phyloP scores from a whole-genome alignment of 352 stramenopile species.

The Phytopythium montanum region DNA sequence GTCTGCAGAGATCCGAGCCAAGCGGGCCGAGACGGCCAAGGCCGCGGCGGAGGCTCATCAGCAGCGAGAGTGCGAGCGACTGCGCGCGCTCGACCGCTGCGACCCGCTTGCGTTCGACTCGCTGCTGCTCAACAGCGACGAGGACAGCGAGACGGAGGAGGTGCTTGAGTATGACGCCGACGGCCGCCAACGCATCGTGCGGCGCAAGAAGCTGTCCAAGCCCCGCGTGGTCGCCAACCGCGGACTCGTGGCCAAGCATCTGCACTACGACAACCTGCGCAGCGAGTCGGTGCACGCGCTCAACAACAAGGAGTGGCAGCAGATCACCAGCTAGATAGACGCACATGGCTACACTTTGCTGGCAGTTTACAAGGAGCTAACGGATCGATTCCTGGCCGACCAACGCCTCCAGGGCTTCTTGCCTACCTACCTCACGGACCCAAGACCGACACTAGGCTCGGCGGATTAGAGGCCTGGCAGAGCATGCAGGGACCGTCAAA shows the following conservation, averaged over 20 bases:
- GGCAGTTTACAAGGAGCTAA: background rate
- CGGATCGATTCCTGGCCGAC: too few relatives aligned
- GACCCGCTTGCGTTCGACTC: conserved; percentile 52
- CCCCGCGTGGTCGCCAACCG: conserved; percentile 32
- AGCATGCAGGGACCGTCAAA: too few relatives aligned
- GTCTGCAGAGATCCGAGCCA: conserved; percentile 18
- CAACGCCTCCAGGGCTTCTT: too few relatives aligned
- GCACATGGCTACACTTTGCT: conserved; percentile 1
- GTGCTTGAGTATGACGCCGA: conserved; percentile 36
- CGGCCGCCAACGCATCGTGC: conserved; percentile 34
- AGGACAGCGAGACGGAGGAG: conserved; percentile 45
- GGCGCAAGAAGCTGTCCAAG: conserved; percentile 18
- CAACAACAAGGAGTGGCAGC: conserved; percentile 59
- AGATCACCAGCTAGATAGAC: conserved; percentile 33
- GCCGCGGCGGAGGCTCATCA: conserved; percentile 18
- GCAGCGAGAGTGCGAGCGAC: conserved; percentile 17
- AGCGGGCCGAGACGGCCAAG: conserved; percentile 16
- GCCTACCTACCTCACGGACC: too few relatives aligned
- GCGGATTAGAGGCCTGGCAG: too few relatives aligned
- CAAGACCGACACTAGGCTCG: too few relatives aligned
- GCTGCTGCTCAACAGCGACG: conserved; percentile 49
- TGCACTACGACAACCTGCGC: conserved; percentile 57
- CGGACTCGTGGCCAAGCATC: conserved; percentile 49
- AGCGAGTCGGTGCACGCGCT: conserved; percentile 45
- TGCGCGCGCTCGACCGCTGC: conserved; percentile 22